Evolutionary conservation across 2,329 filamentous ascomycete species (phyloP).

Genomic region (Neofusicoccum umdonicola): DNA sequence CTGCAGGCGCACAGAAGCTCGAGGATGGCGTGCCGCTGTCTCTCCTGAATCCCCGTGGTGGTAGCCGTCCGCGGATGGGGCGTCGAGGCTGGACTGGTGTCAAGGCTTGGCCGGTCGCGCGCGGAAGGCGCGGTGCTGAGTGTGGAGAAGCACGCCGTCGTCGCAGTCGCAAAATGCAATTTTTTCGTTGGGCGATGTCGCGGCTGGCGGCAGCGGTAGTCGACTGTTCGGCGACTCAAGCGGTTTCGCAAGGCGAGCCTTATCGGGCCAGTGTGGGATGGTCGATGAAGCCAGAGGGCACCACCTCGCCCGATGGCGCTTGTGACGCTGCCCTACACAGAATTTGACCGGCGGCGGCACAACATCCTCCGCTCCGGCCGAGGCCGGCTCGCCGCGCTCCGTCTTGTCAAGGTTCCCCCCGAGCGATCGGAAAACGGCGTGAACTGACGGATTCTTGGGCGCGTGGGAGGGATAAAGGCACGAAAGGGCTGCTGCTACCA

Average conservation of each 20-base stretch:
- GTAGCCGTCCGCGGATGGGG: neutral
- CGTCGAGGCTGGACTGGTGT: constrained; percentile 2
- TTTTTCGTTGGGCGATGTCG: neutral
- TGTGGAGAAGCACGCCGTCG: neutral
- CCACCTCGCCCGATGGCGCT: neutral
- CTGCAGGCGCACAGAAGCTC: neutral
- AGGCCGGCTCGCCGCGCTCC: constrained; percentile 5
- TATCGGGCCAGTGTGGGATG: constrained; percentile 2
- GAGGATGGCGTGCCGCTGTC: neutral
- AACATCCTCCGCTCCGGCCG: constrained; percentile 5
- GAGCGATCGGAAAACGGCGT: constrained; percentile 1
- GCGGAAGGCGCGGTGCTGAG: neutral
- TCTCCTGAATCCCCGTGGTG: neutral
- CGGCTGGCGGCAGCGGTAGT: neutral
- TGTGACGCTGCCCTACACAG: neutral
- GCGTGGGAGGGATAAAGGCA: neutral
- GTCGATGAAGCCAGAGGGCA: neutral
- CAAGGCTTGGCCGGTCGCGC: constrained; percentile 3
- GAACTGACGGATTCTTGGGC: neutral
- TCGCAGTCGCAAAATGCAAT: neutral
- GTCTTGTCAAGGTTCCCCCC: neutral
- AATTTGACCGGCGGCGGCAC: constrained; percentile 5
- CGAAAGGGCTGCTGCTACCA: neutral
- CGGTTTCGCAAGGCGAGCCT: neutral
- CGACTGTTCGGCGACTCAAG: neutral